Evolutionary conservation across 2,329 filamentous ascomycete genomes (phyloP).

Genomic region (Cordyceps tenuipes): DNA sequence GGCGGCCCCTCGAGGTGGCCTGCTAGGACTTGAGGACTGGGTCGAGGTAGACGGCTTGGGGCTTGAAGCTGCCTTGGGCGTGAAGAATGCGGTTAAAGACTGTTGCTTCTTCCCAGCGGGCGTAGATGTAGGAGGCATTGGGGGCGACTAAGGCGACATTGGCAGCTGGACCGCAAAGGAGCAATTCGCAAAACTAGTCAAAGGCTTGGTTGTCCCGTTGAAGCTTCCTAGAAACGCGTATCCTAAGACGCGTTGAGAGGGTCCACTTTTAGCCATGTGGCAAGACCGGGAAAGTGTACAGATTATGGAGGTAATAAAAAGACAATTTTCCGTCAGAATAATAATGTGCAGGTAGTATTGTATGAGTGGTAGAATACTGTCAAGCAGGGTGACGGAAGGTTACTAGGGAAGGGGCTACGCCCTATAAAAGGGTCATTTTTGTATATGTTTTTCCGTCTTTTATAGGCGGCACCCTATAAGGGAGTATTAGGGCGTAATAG

Average conservation of each 20-base stretch:
- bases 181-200: background rate
- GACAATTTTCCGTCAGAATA: too few relatives aligned
- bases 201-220: background rate
- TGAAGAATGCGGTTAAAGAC: conserved; percentile 81
- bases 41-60: conserved; percentile 22
- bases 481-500: too few relatives aligned
- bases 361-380: too few relatives aligned
- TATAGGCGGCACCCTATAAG: too few relatives aligned
- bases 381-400: too few relatives aligned
- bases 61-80: conserved; percentile 45
- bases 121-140: conserved; percentile 30
- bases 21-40: conserved; percentile 19
- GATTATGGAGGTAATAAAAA: too few relatives aligned
- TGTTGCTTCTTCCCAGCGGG: conserved; percentile 58
- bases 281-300: background rate
- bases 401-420: too few relatives aligned
- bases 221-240: background rate
- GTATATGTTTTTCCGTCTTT: too few relatives aligned
- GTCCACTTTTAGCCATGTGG: conserved; percentile 6
- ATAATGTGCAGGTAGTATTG: too few relatives aligned
- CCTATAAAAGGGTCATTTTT: too few relatives aligned
- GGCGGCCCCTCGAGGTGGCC: conserved; percentile 40
- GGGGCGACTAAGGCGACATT: conserved; percentile 5
- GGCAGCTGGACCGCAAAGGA: background rate
- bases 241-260: conserved; percentile 11